phyloP scores from a whole-genome alignment of 2,329 filamentous ascomycete species.

The Ascochyta koolunga region DNA sequence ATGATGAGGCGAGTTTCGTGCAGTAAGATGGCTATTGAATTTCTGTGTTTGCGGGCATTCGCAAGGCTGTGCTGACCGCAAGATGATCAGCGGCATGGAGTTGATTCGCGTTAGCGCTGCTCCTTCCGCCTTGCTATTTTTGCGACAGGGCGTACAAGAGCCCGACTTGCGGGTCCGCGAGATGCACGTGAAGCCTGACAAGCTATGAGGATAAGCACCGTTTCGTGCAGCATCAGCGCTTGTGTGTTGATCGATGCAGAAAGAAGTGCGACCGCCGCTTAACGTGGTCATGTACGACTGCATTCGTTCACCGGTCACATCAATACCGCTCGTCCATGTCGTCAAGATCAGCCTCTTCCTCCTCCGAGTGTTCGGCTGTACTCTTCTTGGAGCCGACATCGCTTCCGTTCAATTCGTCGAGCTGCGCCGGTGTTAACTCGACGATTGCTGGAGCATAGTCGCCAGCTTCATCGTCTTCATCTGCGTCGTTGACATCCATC shows the following conservation, averaged over 20 bases:
- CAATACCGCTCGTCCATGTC: constrained; percentile 49
- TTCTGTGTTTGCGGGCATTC: neutral
- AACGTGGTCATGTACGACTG: neutral
- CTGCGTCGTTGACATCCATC: constrained; percentile 60
- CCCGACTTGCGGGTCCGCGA: neutral
- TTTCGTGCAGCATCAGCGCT: constrained; percentile 2
- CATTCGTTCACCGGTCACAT: constrained; percentile 6
- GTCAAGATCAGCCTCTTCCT: constrained; percentile 46
- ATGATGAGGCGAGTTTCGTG: neutral
- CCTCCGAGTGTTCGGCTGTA: constrained; percentile 42
- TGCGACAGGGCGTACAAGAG: constrained; percentile 21
- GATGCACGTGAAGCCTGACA: neutral
- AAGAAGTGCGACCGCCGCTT: neutral
- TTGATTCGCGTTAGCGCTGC: constrained; percentile 15
- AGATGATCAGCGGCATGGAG: constrained; percentile 17
- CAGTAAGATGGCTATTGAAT: neutral
- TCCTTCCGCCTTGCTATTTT: constrained; percentile 29
- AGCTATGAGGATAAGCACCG: neutral
- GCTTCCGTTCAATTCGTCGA: constrained; percentile 43
- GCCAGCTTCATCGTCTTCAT: constrained; percentile 68
- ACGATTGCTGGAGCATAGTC: constrained; percentile 69
- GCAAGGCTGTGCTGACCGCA: constrained; percentile 25
- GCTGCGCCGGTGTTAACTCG: constrained; percentile 56
- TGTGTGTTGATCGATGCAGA: neutral
- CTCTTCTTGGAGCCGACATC: constrained; percentile 25